Base-by-base conservation (phyloP, 1,284 basidiomycete species). In the Somion occarium region DNA sequence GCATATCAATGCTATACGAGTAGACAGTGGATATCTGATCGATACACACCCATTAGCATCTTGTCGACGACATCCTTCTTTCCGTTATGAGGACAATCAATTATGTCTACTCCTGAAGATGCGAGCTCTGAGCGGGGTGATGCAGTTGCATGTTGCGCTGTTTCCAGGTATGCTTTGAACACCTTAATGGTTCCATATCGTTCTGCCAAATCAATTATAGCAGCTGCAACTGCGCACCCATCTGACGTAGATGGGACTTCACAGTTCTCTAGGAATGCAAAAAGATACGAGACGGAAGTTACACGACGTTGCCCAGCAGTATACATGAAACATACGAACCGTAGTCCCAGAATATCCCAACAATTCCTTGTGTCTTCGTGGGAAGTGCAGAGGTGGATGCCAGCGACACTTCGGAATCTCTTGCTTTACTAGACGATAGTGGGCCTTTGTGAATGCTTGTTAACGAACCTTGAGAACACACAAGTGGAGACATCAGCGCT, bases 51-150 rank as follows among this genome's bases (percentile, higher is more conserved):
- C 1, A 54, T 52, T 59, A 70, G 65, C 55, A 65, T 67, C 44
- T 69, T 66, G 42, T 64, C 61, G 5, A 65, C 64, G 45, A 66
- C 65, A 46, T 47, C 19, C 24, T 69, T 67, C 38, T 60, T 7
- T 7, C 30, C 69, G 56, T 64, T 61, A 38, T 65, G 61, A 4
- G 70, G 70, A 51, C 70, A 72, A 48, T 74, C 68, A 44, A 44
- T 5, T 4, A 44, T 7, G 43, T 44, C 43, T 5, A 44, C 43
- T 5, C 43, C 43, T 4, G 25, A 27, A 4, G 5, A 13, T 12
- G 25, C 5, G 12, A 44, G 25, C 20, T 12, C 43, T 7, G 7
- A 7, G 30, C 15, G 30, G 15, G 30, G 30, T 7, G 15, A 7
- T 7, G 30, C 7, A 15, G 30, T 34, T 15, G 30, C 7, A 34